Base-by-base conservation (phyloP, 257 asterid species). In the Schizonepeta tenuifolia region DNA sequence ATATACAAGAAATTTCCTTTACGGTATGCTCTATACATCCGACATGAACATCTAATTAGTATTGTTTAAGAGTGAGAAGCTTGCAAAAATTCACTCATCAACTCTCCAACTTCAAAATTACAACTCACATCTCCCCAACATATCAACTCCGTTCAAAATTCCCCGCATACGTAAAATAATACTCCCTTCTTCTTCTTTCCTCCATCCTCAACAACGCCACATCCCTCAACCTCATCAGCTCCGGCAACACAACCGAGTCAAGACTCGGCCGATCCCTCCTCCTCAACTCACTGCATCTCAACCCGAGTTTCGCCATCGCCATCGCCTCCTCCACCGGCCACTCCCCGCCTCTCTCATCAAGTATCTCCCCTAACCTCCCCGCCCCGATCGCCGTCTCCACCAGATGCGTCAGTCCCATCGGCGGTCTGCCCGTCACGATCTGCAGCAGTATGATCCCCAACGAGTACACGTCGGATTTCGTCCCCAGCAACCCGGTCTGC, bases 191-290 rank as follows among this genome's bases (percentile, higher is more conserved):
- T 1, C 43, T 38, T 0, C 9, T 17, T 24, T 1, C 54, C 20
- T 47, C 54, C 54, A 15, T 17, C 15, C 1, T 51, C 57, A 2
- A 2, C 57, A 10, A 6, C 57, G 12, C 95, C 3, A 85, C 49
- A 35, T 82, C 90, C 51, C 84, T 81, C 24, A 93, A 78, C 41
- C 90, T 67, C 67, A 71, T 75, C 71, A 93, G 84, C 79, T 86
- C 89, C 2, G 98, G 97, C 77, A 93, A 55, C 66, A 94, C 70
- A 60, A 68, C 87, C 1, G 83, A 43, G 17, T 85, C 90, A 13
- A 94, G 93, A 73, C 86, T 88, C 9, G 97, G 98, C 33, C 98
- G 83, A 66, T 91, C 97, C 87, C 77, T 86, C 83, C 83, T 82
- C 82, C 92, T 88, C 78, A 94, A 75, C 75, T 94, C 92, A 43